Base-by-base conservation (phyloP, 2,329 filamentous ascomycete species). In the Aaosphaeria pasadenensis region DNA sequence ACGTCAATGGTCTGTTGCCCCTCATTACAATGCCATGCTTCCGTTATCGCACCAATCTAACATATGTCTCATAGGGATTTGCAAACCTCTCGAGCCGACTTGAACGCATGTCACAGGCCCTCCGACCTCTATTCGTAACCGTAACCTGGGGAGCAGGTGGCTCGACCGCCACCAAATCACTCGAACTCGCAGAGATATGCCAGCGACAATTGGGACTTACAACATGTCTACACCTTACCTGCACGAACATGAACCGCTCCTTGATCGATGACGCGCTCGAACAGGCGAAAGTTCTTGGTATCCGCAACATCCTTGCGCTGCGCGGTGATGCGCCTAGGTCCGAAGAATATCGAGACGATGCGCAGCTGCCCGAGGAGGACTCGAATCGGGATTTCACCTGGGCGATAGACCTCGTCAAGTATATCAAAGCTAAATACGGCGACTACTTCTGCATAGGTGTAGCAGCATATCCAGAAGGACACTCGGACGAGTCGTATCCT, bases 61-160 rank as follows among this genome's bases (percentile, higher is more conserved):
- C 17, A 24, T 3, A 24, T 24, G 17, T 24, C 17, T 9, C 33
- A 35, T 44, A 82, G 80, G 94, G 94, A 56, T 95, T 94, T 63
- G 87, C 89, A 54, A 99, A 99, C 71, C 84, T 99, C 47, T 88
- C 92, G 67, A 88, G 89, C 56, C 91, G 94, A 66, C 84, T 99
- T 50, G 88, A 95, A 70, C 90, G 94, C 68, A 97, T 99, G 94
- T 86, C 94, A 43, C 85, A 89, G 55, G 91, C 90, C 11, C 79
- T 99, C 49, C 87, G 89, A 11, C 94, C 94, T 39, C 81, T 97
- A 41, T 99, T 99, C 66, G 89, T 99, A 53, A 97, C 91, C 49
- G 91, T 99, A 44, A 99, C 94, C 45, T 99, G 94, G 94, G 94
- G 94, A 44, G 94, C 94, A 29, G 94, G 94, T 51, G 94, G 94